Conservation (phyloP, 495 filamentous ascomycete genomes). For the Pseudomonodictys pantanalensis region DNA sequence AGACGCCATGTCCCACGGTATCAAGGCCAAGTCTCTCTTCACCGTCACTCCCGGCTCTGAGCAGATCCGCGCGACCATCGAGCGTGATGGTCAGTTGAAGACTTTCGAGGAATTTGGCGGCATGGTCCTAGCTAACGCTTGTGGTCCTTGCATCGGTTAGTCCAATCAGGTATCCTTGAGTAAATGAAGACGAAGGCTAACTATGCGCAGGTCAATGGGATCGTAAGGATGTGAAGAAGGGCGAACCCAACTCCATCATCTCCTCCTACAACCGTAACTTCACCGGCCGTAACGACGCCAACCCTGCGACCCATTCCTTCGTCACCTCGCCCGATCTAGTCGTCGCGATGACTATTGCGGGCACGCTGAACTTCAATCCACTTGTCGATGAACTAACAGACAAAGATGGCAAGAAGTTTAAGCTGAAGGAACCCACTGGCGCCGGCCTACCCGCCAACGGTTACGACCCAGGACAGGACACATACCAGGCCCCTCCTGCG, state of each 20-base stretch:
- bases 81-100: constrained; percentile 88
- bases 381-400: constrained; percentile 91
- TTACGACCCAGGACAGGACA: constrained; percentile 91
- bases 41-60: constrained; percentile 95
- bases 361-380: constrained; percentile 93
- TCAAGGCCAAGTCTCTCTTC: constrained; percentile 93
- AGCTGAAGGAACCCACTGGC: constrained; percentile 74
- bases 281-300: constrained; percentile 98
- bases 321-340: constrained; percentile 98
- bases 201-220: constrained; percentile 73
- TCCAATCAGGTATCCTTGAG: too few species aligned
- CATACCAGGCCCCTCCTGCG: constrained; percentile 91
- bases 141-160: constrained; percentile 70
- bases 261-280: constrained; percentile 99
- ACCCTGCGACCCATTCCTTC: constrained; percentile 97
- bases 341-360: constrained; percentile 86
- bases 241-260: constrained; percentile 92
- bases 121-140: constrained; percentile 94
- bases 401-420: constrained; percentile 96
- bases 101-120: constrained; percentile 98
- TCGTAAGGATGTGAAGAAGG: constrained; percentile 92
- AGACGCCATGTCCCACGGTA: constrained; percentile 87
- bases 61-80: constrained; percentile 95
- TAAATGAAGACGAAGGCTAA: background rate
- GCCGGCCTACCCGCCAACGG: constrained; percentile 76